Percentiles rank a stretch among this genome's conserved stretches.
Conservation (phyloP, 129 eudicot species). For the Dittrichia graveolens region DNA sequence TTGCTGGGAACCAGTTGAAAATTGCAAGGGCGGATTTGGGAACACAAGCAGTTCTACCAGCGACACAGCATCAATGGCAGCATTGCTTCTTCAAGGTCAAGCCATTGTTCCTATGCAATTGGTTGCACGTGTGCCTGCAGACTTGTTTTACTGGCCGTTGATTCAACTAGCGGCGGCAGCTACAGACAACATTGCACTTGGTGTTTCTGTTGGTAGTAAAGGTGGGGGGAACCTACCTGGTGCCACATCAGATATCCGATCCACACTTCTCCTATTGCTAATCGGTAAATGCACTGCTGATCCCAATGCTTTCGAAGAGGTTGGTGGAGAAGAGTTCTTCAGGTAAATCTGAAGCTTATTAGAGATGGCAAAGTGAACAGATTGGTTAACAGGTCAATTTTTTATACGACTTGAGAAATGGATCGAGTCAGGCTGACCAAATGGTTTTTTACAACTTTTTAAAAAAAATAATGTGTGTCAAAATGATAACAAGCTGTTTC, state of each 20-base stretch:
- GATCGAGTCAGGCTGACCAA: not conserved
- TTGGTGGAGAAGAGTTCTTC: conserved; percentile 95
- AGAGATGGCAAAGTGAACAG: conserved; percentile 6
- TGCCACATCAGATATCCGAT: conserved; percentile 96
- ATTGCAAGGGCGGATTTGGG: conserved; percentile 45
- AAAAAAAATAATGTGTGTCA: too few relatives aligned
- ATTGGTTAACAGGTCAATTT: not conserved
- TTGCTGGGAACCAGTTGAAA: conserved; percentile 49
- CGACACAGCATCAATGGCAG: conserved; percentile 96
- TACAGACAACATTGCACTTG: conserved; percentile 94
- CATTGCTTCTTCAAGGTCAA: conserved; percentile 88
- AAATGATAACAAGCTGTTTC: too few relatives aligned
- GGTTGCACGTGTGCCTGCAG: conserved; percentile 94
- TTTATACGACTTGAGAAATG: not conserved
- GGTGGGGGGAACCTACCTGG: conserved; percentile 98
- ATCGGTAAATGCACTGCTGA: conserved; percentile 97
- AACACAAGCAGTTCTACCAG: conserved; percentile 38
- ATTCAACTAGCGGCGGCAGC: conserved; percentile 98
- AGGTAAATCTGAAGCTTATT: conserved; percentile 45
- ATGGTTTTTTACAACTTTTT: not conserved
- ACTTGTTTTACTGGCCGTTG: conserved; percentile 94
- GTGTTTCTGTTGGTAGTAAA: conserved; percentile 99
- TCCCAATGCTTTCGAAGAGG: conserved; percentile 73
- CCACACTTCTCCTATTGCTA: conserved; percentile 91
- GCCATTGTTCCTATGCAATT: conserved; percentile 97